Percentiles rank a stretch among this genome's conserved stretches.
phyloP scores from a whole-genome alignment of 495 filamentous ascomycete species.

The Halenospora varia region DNA sequence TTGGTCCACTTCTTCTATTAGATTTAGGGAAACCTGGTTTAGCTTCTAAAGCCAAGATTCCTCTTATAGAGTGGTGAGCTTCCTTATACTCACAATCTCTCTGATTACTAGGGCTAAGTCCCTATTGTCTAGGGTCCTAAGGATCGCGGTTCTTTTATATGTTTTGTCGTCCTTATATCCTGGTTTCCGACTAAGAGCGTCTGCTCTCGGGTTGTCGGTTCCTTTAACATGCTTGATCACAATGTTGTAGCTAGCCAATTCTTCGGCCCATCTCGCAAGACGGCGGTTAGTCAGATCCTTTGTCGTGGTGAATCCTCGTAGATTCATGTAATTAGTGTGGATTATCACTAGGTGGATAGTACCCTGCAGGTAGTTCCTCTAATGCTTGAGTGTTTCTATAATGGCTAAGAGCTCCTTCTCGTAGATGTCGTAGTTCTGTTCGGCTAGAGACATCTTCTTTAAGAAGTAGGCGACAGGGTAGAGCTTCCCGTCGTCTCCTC shows the following conservation, averaged over 20 bases:
- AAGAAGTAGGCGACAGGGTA: not conserved
- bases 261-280: conserved; percentile 10
- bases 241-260: conserved; percentile 6
- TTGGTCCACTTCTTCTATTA: not conserved
- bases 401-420: not conserved
- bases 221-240: conserved; percentile 4
- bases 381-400: not conserved
- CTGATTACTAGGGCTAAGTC: not conserved
- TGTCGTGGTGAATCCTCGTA: not conserved
- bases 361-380: not conserved
- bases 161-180: not conserved
- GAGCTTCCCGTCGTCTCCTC: not conserved
- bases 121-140: not conserved
- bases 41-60: not conserved
- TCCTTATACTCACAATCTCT: not conserved
- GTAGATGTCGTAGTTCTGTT: not conserved
- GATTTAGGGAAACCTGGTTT: not conserved
- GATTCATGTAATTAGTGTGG: not conserved
- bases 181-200: not conserved
- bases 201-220: conserved; percentile 7
- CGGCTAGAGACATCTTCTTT: not conserved
- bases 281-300: conserved; percentile 3
- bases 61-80: too few relatives aligned
- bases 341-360: not conserved
- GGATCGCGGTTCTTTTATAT: not conserved